phyloP scores from a whole-genome alignment of 768 basidiomycete genomes.

The Agrocybe chaxingu region DNA sequence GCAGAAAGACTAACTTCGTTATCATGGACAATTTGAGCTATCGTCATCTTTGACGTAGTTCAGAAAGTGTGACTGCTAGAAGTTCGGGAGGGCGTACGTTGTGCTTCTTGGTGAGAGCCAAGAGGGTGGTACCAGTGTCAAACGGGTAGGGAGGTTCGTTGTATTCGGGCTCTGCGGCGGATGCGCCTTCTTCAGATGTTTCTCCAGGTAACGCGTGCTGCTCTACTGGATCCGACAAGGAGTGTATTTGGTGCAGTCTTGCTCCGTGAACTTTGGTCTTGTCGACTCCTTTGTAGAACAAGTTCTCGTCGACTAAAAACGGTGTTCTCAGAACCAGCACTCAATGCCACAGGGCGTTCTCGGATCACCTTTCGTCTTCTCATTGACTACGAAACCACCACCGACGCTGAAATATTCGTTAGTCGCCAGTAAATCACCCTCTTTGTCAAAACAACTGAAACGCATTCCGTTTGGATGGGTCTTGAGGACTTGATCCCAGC shows the following conservation, averaged over 20 bases:
- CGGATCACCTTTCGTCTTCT: constrained; percentile 77
- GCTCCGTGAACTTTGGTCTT: constrained; percentile 79
- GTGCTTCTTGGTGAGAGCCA: constrained; percentile 73
- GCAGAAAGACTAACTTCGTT: constrained; percentile 56
- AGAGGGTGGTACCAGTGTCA: constrained; percentile 68
- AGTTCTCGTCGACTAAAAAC: constrained; percentile 77
- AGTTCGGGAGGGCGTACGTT: constrained; percentile 54
- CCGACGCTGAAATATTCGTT: constrained; percentile 96
- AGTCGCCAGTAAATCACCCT: constrained; percentile 87
- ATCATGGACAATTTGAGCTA: constrained; percentile 91
- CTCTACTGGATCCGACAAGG: constrained; percentile 32
- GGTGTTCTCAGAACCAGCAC: not conserved
- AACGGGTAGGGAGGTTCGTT: constrained; percentile 83
- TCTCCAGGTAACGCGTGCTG: constrained; percentile 3
- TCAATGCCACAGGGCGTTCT: not conserved
- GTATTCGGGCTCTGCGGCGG: constrained; percentile 12
- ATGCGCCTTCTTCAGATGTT: not conserved
- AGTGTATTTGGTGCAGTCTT: constrained; percentile 66
- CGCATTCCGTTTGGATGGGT: constrained; percentile 94
- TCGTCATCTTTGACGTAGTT: constrained; percentile 64
- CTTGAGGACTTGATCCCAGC: constrained; percentile 84
- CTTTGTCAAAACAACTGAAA: constrained; percentile 76
- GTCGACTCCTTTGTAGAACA: constrained; percentile 92
- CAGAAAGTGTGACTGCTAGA: constrained; percentile 1
- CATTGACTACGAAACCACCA: constrained; percentile 93